Base-by-base conservation (phyloP, 225 moss, liverwort and hornwort genomes). In the Thuidium tamariscinum region DNA sequence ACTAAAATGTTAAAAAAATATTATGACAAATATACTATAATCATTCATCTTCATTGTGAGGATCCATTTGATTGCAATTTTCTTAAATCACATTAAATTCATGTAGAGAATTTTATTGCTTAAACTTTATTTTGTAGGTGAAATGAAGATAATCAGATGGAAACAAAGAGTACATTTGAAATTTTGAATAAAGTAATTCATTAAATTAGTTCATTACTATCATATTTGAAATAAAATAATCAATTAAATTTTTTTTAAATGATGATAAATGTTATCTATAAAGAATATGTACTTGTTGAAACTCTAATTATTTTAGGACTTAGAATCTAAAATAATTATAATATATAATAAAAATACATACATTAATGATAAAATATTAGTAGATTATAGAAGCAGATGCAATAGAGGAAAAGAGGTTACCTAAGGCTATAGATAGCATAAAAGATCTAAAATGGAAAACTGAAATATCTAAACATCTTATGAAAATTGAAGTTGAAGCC, bases 371-470 rank as follows among this genome's bases (percentile, higher is more conserved):
- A 23, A 16, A 25, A 11, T 20, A 9, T 44, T 20, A 56, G 4
- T 83, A 92, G 91, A 76, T 93, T 20, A 84, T 95, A 77, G 96
- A 96, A 86, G 90, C 37, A 32, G 87, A 96, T 83, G 87, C 63
- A 41, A 30, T n/a, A 39, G 91, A 54, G 4, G 89, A 93, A 42
- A 91, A 88, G 51, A 93, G 32, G 8, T 46, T 98, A 29, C 91
- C 90, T 1, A 9, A 89, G 8, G 88, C 90, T 61, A 87, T 95
- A 42, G 84, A 87, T 13, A 91, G 75, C 18, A 6, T 92, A 1
- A 95, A 90, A 80, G 81, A 89, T 37, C 41, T 98, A 7, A 96
- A 98, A 82, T 90, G 87, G 70, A 91, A 91, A 62, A 95, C 59
- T 19, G 73, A 93, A 49, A 79, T 90, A 49, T 68, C 89, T 30